A percentile compares a stretch with the other conserved stretches of the same genome.
These are phyloP conservation scores for Retiboletus flavoniger DNA, from an alignment of 1,284 basidiomycete genomes.

Conservation along the genomic window DNA sequence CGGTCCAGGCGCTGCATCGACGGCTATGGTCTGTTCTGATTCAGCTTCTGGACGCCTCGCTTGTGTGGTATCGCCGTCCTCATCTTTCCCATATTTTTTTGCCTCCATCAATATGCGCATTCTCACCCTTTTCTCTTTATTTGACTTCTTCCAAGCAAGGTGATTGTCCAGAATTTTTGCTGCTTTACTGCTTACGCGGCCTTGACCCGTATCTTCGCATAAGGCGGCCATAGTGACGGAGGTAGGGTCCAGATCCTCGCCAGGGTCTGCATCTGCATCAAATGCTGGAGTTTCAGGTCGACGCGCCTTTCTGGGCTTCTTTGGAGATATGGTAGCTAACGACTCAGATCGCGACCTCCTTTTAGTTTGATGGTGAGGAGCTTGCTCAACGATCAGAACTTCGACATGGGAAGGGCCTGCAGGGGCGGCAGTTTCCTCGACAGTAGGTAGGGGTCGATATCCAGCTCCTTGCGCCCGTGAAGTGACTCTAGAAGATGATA, in stretches of 20 bases:
- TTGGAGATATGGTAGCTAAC: slow-evolving; percentile 8
- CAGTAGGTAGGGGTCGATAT: neutral
- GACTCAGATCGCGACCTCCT: slow-evolving; percentile 19
- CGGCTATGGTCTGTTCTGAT: slow-evolving; percentile 7
- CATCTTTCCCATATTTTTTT: slow-evolving; percentile 66
- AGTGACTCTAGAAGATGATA: slow-evolving; percentile 21
- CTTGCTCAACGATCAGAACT: slow-evolving; percentile 7
- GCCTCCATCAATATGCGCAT: slow-evolving; percentile 64
- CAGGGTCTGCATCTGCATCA: slow-evolving; percentile 59
- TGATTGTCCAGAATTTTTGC: slow-evolving; percentile 67
- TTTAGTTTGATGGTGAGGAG: slow-evolving; percentile 3
- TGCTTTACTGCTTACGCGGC: slow-evolving; percentile 71
- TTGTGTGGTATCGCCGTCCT: slow-evolving; percentile 35
- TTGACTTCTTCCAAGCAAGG: slow-evolving; percentile 62
- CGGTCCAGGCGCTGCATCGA: slow-evolving; percentile 3
- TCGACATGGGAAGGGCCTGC: slow-evolving; percentile 1
- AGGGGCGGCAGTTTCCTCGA: slow-evolving; percentile 3
- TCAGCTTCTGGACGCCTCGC: slow-evolving; percentile 19
- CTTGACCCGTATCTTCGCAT: slow-evolving; percentile 71
- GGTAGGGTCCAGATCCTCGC: slow-evolving; percentile 75
- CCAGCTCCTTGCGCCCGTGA: slow-evolving; percentile 1
- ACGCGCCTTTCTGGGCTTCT: slow-evolving; percentile 31
- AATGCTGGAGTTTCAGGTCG: slow-evolving; percentile 52
- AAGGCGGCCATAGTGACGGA: slow-evolving; percentile 73
- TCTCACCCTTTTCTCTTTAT: slow-evolving; percentile 59